Conservation (phyloP, 2,329 filamentous ascomycete species). For the Aspergillus thermomutatus region DNA sequence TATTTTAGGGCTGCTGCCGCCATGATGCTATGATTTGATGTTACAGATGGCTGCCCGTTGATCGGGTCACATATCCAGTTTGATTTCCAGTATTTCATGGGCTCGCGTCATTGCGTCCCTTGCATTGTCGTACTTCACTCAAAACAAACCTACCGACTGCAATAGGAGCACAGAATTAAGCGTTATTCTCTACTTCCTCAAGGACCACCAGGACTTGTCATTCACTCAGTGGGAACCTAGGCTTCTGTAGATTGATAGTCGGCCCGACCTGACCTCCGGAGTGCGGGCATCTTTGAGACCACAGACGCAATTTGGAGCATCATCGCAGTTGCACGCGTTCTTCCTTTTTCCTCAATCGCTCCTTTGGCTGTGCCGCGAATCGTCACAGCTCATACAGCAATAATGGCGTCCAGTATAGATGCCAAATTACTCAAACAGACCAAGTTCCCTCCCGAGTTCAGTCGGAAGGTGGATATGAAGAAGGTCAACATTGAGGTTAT, state of each 20-base stretch:
- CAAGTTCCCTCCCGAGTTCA: slow-evolving; percentile 92
- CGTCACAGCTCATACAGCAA: slow-evolving; percentile 31
- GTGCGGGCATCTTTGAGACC: slow-evolving; percentile 4
- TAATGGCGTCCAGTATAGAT: slow-evolving; percentile 80
- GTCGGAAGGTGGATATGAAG: slow-evolving; percentile 90
- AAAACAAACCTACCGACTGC: not conserved
- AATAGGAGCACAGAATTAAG: not conserved
- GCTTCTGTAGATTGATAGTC: not conserved
- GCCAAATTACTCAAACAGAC: slow-evolving; percentile 85
- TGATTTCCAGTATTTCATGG: not conserved
- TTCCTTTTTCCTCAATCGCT: not conserved
- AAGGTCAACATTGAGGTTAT: slow-evolving; percentile 98
- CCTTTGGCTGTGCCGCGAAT: not conserved
- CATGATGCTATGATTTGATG: not conserved
- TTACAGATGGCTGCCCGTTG: not conserved
- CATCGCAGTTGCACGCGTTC: not conserved
- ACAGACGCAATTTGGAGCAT: slow-evolving; percentile 8
- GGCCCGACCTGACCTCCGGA: slow-evolving; percentile 13
- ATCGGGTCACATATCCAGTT: not conserved
- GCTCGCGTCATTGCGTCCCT: not conserved
- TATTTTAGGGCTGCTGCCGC: not conserved
- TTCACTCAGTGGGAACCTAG: not conserved
- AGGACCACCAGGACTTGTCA: not conserved
- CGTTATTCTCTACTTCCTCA: not conserved
- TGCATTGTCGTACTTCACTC: not conserved